These are phyloP conservation scores for Fusarium tjaetaba DNA, from an alignment of 2,329 filamentous ascomycete genomes.

Conservation along the genomic window DNA sequence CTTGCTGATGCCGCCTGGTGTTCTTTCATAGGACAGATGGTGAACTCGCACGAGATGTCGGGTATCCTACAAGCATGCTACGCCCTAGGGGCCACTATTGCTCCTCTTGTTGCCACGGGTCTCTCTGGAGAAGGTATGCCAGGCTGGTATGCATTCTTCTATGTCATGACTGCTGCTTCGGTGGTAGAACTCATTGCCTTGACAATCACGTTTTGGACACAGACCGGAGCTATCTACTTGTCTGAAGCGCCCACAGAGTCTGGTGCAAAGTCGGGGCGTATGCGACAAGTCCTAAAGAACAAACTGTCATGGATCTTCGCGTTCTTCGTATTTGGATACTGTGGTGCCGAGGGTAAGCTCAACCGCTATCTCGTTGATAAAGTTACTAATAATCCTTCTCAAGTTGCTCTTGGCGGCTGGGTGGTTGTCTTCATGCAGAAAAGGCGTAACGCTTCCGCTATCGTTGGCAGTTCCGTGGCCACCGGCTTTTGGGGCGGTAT, in stretches of 20 bases:
- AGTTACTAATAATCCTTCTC: neutral
- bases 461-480: neutral
- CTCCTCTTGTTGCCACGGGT: neutral
- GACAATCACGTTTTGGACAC: neutral
- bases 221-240: neutral
- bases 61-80: neutral
- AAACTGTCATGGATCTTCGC: neutral
- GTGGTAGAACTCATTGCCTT: neutral
- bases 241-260: neutral
- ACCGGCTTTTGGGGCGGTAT: neutral
- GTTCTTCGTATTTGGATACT: neutral
- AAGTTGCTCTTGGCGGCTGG: neutral
- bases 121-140: neutral
- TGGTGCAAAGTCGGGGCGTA: neutral
- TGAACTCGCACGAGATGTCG: neutral
- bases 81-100: neutral
- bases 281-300: neutral
- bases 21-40: neutral
- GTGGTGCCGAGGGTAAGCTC: neutral
- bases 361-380: accelerated
- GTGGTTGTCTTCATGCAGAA: neutral
- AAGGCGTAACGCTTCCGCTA: neutral
- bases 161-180: neutral
- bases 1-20: neutral
- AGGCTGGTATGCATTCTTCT: neutral